Conservation (phyloP, 2,329 filamentous ascomycete genomes). For the Colletotrichum sidae region DNA sequence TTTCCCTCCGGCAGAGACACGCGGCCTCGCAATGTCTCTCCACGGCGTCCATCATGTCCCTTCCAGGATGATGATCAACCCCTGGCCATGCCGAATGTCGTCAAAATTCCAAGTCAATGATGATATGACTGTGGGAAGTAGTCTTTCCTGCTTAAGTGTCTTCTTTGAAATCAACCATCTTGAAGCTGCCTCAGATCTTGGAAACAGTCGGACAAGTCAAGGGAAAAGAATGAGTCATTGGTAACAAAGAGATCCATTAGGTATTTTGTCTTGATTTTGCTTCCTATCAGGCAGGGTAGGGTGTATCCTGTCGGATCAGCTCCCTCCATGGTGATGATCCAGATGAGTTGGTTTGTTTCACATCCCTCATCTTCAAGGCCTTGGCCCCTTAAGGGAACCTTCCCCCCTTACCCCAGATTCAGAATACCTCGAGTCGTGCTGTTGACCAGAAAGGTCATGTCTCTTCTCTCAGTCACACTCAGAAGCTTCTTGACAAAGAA, state of each 20-base stretch:
- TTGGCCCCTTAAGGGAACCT: background rate
- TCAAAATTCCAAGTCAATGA: background rate
- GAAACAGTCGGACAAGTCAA: background rate
- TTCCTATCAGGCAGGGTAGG: slow-evolving; percentile 16
- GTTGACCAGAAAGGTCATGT: background rate
- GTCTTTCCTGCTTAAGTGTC: background rate
- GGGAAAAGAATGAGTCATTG: slow-evolving; percentile 1
- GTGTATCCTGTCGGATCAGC: background rate
- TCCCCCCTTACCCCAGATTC: background rate
- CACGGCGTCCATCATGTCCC: background rate
- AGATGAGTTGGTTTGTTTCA: background rate
- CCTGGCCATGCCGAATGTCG: background rate
- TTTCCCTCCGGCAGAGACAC: background rate
- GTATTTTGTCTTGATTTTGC: slow-evolving; percentile 23
- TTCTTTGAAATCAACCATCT: background rate
- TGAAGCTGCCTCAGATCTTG: too few species aligned
- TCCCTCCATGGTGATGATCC: background rate
- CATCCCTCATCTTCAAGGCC: background rate
- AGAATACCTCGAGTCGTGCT: background rate
- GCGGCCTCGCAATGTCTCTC: background rate
- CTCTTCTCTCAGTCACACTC: background rate
- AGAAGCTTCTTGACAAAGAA: slow-evolving; percentile 27
- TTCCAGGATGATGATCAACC: background rate
- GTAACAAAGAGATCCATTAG: slow-evolving; percentile 33
- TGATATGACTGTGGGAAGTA: background rate